These are phyloP conservation scores for Poronia punctata DNA, from an alignment of 495 filamentous ascomycete genomes.

Conservation along the genomic window DNA sequence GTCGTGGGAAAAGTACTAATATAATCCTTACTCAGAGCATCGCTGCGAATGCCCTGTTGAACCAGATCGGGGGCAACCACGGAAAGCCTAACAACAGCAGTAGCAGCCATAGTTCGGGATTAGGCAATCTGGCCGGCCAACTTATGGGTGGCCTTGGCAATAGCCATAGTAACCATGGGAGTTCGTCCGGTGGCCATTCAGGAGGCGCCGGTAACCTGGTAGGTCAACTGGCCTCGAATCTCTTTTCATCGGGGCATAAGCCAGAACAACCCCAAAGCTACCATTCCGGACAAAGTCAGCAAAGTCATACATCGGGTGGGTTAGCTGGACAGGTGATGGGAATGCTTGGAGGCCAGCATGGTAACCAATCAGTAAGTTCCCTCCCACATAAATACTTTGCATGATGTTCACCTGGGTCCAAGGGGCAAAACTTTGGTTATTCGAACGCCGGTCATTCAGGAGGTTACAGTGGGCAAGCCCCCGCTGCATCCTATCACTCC, in stretches of 20 bases:
- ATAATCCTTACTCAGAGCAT: too few relatives aligned
- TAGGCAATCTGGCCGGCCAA: conserved; percentile 30
- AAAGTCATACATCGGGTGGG: conserved; percentile 25
- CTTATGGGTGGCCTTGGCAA: conserved; percentile 28
- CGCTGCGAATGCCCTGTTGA: conserved; percentile 23
- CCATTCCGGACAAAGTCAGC: conserved; percentile 26
- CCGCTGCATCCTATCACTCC: conserved; percentile 42
- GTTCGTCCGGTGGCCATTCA: conserved; percentile 25
- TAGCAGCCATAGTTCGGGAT: conserved; percentile 23
- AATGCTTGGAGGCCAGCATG: conserved; percentile 35
- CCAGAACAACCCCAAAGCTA: conserved; percentile 31
- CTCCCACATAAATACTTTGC: neutral
- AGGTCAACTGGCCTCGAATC: conserved; percentile 36
- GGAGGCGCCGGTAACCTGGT: conserved; percentile 34
- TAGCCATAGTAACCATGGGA: conserved; percentile 16
- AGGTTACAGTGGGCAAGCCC: conserved; percentile 42
- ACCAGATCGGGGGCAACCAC: conserved; percentile 20
- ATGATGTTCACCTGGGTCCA: conserved; percentile 12
- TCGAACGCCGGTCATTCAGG: conserved; percentile 38
- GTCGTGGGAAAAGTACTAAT: too few relatives aligned
- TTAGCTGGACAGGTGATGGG: conserved; percentile 38
- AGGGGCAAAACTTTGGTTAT: conserved; percentile 44
- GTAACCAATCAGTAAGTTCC: conserved; percentile 23
- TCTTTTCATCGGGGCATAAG: conserved; percentile 37
- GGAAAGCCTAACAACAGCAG: conserved; percentile 24